Evolutionary conservation across 352 stramenopile species (phyloP), one percentile per base, ranked within the genome.

Genomic region (Globisporangium ultimum): DNA sequence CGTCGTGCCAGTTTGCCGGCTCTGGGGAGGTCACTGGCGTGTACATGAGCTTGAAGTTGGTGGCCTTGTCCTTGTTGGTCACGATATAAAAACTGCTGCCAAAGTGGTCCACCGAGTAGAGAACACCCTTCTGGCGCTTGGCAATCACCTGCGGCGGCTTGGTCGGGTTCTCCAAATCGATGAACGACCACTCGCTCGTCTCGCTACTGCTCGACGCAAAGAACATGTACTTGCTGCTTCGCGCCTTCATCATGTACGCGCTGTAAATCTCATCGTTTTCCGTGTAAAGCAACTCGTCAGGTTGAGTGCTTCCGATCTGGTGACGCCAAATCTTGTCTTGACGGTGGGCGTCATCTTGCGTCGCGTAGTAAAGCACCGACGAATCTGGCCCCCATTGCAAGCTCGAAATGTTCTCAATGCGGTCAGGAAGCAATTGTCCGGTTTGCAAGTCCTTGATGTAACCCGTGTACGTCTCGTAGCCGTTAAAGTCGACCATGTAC

Each of bases 201-300:
- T 98, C 94, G 48, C 87, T 97, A 70, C 85, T 97, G 42, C 66
- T 85, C 17, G 80, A 86, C 58, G 85, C 63, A 47, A 98, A 73
- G 55, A 99, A 84, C 47, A 99, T 75, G 78, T 93, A 99, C 62
- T 93, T 92, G 28, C 82, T 84, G 60, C 94, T 97, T 55, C 90
- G 82, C 24, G 89, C 89, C 74, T 98, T 99, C 48, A 71, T 67
- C 59, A 98, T 93, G 61, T 84, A 87, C 17, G 97, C 71, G 67
- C 84, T 97, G 70, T 92, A 99, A 17, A 97, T 72, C 63, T 97
- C 88, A 78, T 99, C 95, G 17, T 84, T 66, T 72, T 99, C 96
- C 53, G 92, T 93, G 73, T 97, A 98, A 0, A 99, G 64, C 48
- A 98, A 76, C 61, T 97, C 75, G 70, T 98, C 91, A 8, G 69